These are phyloP conservation scores for Fraxinus floribunda DNA, from an alignment of 305 asterid species.

Conservation along the genomic window DNA sequence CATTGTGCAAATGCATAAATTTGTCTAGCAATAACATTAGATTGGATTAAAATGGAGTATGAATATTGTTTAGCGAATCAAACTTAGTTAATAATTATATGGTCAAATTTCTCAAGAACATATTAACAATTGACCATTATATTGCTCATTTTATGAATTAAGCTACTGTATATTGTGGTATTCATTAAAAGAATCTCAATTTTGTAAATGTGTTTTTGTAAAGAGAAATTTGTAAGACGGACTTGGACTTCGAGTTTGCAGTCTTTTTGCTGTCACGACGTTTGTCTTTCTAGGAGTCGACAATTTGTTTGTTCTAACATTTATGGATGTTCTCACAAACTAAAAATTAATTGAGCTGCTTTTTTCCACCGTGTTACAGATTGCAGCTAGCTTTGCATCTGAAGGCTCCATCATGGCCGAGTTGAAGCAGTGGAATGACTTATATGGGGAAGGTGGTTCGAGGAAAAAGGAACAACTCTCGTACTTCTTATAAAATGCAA, in stretches of 20 bases:
- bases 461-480: constrained; percentile 75
- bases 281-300: not conserved
- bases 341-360: not conserved
- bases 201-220: not conserved
- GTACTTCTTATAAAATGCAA: constrained; percentile 54
- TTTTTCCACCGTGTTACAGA: constrained; percentile 34
- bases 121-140: not conserved
- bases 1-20: not conserved
- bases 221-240: not conserved
- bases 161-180: not conserved
- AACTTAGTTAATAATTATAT: not conserved
- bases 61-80: not conserved
- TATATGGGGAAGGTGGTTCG: constrained; percentile 82
- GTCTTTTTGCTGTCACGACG: not conserved
- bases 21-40: not conserved
- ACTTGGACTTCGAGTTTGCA: not conserved
- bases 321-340: not conserved
- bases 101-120: not conserved
- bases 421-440: constrained; percentile 76
- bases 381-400: constrained; percentile 80
- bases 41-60: not conserved
- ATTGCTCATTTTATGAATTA: not conserved
- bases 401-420: constrained; percentile 73
- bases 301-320: not conserved
- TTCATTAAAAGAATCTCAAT: not conserved